Evolutionary conservation across 768 basidiomycete species (phyloP).

Genomic region (Gloeopeniophorella convolvens): DNA sequence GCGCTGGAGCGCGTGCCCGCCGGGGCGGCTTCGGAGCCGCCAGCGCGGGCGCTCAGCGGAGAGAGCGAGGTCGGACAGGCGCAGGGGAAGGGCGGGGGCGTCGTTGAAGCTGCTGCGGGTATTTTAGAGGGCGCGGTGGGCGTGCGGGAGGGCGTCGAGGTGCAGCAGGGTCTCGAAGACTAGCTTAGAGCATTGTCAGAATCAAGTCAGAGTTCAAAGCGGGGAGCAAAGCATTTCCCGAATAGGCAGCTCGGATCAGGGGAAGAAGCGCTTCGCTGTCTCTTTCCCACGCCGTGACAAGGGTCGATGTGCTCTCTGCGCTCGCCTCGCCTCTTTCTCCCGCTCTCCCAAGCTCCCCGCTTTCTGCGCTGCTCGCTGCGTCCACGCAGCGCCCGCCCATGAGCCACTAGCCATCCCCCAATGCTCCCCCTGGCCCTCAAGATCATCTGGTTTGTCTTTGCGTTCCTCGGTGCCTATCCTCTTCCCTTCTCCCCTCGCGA

Average conservation of each 20-base stretch:
- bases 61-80: neutral
- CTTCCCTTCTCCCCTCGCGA: neutral
- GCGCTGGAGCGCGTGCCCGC: slow-evolving; percentile 34
- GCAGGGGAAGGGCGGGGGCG: slow-evolving; percentile 18
- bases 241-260: too few relatives aligned
- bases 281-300: too few relatives aligned
- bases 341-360: too few relatives aligned
- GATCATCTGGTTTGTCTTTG: slow-evolving; percentile 17
- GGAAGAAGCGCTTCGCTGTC: too few relatives aligned
- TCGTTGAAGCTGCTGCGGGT: slow-evolving; percentile 14
- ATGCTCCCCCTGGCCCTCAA: slow-evolving; percentile 18
- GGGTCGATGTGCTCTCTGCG: too few relatives aligned
- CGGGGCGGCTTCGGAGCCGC: neutral
- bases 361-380: too few relatives aligned
- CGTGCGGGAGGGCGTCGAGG: neutral
- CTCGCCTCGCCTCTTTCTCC: too few relatives aligned
- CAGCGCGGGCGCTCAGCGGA: neutral
- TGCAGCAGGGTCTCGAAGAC: neutral
- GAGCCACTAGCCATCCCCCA: too few relatives aligned
- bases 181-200: too few relatives aligned
- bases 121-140: slow-evolving; percentile 8
- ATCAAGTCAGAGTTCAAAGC: too few relatives aligned
- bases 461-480: slow-evolving; percentile 3
- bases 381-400: too few relatives aligned
- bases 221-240: too few relatives aligned